Conservation (phyloP, 768 basidiomycete species). For the Tulasnella sp. region DNA sequence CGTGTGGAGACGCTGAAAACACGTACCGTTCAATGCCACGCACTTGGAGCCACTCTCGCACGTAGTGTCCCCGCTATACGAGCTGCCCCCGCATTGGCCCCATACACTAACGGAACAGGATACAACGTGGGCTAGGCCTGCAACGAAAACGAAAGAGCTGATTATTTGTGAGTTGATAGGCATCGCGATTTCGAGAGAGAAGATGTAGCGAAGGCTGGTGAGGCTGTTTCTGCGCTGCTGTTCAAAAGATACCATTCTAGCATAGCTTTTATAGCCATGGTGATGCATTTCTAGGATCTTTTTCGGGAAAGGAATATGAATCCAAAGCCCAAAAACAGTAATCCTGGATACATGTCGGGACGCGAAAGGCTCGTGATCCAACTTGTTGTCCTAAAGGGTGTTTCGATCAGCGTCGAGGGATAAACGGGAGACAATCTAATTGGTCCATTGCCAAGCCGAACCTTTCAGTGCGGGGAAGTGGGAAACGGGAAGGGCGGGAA, state of each 20-base stretch:
- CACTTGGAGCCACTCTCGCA: not conserved
- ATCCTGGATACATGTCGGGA: not conserved
- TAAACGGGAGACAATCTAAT: not conserved
- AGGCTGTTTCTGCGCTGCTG: not conserved
- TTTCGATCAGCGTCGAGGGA: not conserved
- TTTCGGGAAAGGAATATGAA: not conserved
- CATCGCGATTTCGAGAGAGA: not conserved
- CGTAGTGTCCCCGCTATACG: conserved; percentile 7
- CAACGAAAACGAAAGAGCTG: not conserved
- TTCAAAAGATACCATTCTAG: not conserved
- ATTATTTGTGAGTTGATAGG: not conserved
- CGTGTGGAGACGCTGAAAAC: not conserved
- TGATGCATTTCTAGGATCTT: not conserved
- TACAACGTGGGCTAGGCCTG: not conserved
- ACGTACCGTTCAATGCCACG: not conserved
- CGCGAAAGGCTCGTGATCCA: not conserved
- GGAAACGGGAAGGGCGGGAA: not conserved
- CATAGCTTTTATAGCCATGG: not conserved
- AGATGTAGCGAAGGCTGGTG: not conserved
- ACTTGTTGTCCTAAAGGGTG: not conserved
- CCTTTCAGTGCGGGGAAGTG: not conserved
- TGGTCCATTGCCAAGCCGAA: not conserved
- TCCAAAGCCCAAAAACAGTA: not conserved
- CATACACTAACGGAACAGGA: not conserved
- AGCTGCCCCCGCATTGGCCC: conserved; percentile 5